Conservation (phyloP, 306 rosid genomes). For the Trifolium fragiferum region DNA sequence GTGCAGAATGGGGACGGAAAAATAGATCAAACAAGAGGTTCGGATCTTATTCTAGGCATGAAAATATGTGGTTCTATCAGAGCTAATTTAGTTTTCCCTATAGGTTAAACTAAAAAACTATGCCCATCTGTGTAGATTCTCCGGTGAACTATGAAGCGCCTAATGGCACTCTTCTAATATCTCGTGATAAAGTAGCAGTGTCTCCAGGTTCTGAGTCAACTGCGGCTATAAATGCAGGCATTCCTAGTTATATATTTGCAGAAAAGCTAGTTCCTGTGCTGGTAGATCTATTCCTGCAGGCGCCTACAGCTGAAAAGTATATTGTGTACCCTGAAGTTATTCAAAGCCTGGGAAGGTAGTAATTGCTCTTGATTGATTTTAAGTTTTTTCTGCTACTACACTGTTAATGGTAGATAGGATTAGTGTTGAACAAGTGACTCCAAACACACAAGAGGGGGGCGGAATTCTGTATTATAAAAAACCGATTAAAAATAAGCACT, state of each 20-base stretch:
- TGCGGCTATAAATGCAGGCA: constrained; percentile 50
- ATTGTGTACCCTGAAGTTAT: constrained; percentile 87
- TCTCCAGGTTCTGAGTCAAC: constrained; percentile 62
- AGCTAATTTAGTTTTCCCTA: constrained; percentile 39
- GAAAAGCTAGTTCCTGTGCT: constrained; percentile 89
- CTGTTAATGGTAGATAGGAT: constrained; percentile 19
- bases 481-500: too few species aligned
- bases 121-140: constrained; percentile 59
- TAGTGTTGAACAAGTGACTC: background rate
- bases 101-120: constrained; percentile 31
- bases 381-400: constrained; percentile 29
- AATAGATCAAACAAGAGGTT: constrained; percentile 58
- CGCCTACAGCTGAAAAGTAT: constrained; percentile 76
- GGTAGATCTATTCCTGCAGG: constrained; percentile 83
- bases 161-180: constrained; percentile 60
- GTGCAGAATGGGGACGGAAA: constrained; percentile 65
- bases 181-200: constrained; percentile 52
- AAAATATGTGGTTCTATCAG: constrained; percentile 37
- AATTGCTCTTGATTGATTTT: constrained; percentile 38
- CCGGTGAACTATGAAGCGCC: constrained; percentile 50
- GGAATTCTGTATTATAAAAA: too few species aligned
- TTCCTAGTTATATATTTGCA: constrained; percentile 74
- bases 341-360: constrained; percentile 94
- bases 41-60: constrained; percentile 57
- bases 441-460: too few species aligned